Evolutionary conservation across 1,139 yeast genomes (phyloP).

Genomic region (Pneumocystis wakefieldiae): DNA sequence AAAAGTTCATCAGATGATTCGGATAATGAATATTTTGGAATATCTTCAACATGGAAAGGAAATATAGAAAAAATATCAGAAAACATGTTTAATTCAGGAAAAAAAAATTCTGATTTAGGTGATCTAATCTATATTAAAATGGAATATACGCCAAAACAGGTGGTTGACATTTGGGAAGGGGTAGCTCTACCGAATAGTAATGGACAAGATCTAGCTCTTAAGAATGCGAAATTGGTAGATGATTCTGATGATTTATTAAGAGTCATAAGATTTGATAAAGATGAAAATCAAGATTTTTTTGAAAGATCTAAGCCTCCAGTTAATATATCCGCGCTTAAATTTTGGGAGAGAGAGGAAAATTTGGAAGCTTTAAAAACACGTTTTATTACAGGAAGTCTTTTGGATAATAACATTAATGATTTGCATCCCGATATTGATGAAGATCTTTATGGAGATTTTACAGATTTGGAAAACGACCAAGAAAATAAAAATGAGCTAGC

Average conservation of each 20-base stretch:
- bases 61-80: neutral
- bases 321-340: neutral
- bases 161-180: constrained; percentile 32
- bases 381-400: constrained; percentile 14
- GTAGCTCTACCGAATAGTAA: constrained; percentile 20
- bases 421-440: constrained; percentile 22
- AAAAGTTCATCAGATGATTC: neutral
- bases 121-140: neutral
- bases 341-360: constrained; percentile 6
- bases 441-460: constrained; percentile 57
- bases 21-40: neutral
- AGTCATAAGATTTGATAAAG: constrained; percentile 28
- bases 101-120: neutral
- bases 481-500: constrained; percentile 25
- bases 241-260: constrained; percentile 58
- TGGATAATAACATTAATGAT: constrained; percentile 17
- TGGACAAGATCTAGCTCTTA: neutral
- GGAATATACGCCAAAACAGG: constrained; percentile 16
- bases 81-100: neutral
- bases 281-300: neutral
- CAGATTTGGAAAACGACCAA: constrained; percentile 49
- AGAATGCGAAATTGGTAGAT: constrained; percentile 30
- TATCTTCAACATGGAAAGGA: neutral
- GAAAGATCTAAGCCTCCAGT: neutral
- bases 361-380: constrained; percentile 12